phyloP scores from a whole-genome alignment of 139 green algal genomes.

The Chara braunii region DNA sequence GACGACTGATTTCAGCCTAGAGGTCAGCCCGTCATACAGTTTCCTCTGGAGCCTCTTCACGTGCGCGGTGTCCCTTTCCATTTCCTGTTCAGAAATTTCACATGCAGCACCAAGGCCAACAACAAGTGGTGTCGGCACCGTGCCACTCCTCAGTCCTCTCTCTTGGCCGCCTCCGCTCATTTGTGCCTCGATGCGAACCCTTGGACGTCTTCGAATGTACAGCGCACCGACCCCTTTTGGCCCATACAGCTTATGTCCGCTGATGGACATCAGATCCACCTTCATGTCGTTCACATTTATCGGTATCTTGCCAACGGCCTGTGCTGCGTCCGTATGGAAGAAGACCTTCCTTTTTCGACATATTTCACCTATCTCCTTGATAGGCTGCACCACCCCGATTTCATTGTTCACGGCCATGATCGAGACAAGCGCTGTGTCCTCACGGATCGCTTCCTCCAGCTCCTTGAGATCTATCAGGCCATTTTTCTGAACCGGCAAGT shows the following conservation, averaged over 20 bases:
- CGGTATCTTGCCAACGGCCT: slow-evolving; percentile 88
- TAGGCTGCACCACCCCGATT: slow-evolving; percentile 80
- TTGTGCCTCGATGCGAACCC: slow-evolving; percentile 85
- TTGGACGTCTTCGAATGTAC: slow-evolving; percentile 84
- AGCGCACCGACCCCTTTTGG: slow-evolving; percentile 95
- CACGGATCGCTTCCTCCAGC: slow-evolving; percentile 67
- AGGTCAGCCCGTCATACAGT: slow-evolving; percentile 72
- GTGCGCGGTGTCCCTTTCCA: slow-evolving; percentile 55
- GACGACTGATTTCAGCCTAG: slow-evolving; percentile 59
- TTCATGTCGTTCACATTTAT: slow-evolving; percentile 79
- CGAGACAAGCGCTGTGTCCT: slow-evolving; percentile 82
- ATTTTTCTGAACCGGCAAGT: slow-evolving; percentile 81
- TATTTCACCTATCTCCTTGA: slow-evolving; percentile 80
- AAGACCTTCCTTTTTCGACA: slow-evolving; percentile 74
- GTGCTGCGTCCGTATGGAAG: slow-evolving; percentile 81
- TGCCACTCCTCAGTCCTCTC: slow-evolving; percentile 78
- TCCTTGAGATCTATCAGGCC: slow-evolving; percentile 76
- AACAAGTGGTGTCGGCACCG: slow-evolving; percentile 74
- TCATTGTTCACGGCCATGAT: slow-evolving; percentile 99
- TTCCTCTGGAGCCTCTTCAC: slow-evolving; percentile 61
- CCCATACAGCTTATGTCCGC: slow-evolving; percentile 95
- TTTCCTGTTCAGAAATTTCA: slow-evolving; percentile 54
- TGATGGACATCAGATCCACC: slow-evolving; percentile 90
- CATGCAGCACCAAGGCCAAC: slow-evolving; percentile 85
- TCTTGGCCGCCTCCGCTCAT: slow-evolving; percentile 88